Conservation (phyloP, 768 basidiomycete species). For the Hericium coralloides region DNA sequence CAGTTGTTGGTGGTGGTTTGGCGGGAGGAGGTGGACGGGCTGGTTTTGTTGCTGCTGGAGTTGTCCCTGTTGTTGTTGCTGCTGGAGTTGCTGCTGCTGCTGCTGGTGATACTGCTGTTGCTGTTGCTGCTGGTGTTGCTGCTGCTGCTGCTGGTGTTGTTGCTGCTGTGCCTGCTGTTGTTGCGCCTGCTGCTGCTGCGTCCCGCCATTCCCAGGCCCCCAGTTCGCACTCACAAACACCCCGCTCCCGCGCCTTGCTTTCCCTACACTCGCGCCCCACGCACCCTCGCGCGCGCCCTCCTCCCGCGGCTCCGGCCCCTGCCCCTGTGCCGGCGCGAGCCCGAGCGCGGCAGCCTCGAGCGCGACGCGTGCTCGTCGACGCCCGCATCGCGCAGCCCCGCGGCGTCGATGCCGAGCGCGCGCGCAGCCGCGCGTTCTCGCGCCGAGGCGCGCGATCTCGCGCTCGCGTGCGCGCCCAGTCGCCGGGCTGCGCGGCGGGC, state of each 20-base stretch:
- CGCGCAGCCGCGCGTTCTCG: slow-evolving; percentile 78
- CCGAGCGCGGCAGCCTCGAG: slow-evolving; percentile 18
- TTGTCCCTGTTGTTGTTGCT: background rate
- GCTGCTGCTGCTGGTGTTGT: background rate
- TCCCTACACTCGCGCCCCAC: slow-evolving; percentile 6
- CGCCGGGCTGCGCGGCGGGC: slow-evolving; percentile 20
- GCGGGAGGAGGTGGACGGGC: background rate
- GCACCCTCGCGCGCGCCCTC: slow-evolving; percentile 1
- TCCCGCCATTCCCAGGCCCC: background rate
- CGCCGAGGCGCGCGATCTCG: slow-evolving; percentile 75
- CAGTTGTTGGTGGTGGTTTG: background rate
- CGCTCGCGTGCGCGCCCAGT: slow-evolving; percentile 88
- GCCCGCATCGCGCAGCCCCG: slow-evolving; percentile 35
- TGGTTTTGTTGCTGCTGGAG: background rate
- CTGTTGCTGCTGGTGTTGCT: background rate
- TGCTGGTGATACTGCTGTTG: background rate
- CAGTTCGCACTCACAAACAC: background rate
- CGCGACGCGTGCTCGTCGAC: slow-evolving; percentile 41
- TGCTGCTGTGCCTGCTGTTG: background rate
- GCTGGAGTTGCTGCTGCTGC: background rate
- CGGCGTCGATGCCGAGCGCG: slow-evolving; percentile 67
- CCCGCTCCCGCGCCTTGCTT: background rate
- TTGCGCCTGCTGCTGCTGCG: background rate
- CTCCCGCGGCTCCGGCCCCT: slow-evolving; percentile 1
- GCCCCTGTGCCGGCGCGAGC: slow-evolving; percentile 13